phyloP scores from a whole-genome alignment of 1,284 basidiomycete genomes.

The Anthracocystis panici-leucophaei region DNA sequence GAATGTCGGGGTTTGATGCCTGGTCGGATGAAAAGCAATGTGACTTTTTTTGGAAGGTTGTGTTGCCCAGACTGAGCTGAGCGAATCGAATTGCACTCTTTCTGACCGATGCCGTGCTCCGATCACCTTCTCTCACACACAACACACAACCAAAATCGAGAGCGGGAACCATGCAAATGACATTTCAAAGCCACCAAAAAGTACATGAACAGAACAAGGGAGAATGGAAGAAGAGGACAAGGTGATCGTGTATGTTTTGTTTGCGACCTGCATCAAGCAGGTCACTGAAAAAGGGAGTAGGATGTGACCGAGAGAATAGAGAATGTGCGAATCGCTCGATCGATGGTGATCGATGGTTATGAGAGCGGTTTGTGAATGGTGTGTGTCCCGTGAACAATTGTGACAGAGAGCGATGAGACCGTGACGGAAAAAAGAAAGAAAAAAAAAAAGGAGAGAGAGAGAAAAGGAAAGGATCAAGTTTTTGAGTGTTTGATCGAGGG shows the following conservation, averaged over 20 bases:
- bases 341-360: neutral
- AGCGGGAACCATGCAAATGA: too few species aligned
- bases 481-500: constrained; percentile 9
- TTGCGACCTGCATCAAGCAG: constrained; percentile 4
- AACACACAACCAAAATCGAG: too few species aligned
- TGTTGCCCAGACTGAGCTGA: too few species aligned
- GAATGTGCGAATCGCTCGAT: neutral
- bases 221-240: neutral
- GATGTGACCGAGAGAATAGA: neutral
- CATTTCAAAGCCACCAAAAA: neutral
- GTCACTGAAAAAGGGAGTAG: neutral
- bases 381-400: constrained; percentile 10
- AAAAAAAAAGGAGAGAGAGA: neutral
- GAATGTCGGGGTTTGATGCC: too few species aligned
- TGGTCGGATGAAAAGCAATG: too few species aligned
- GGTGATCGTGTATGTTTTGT: neutral
- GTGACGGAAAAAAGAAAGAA: neutral
- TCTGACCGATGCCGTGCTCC: too few species aligned
- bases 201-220: neutral
- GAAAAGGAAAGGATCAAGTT: neutral
- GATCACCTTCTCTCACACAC: too few species aligned
- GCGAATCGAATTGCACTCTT: too few species aligned
- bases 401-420: constrained; percentile 1
- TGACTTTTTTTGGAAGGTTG: too few species aligned
- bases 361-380: neutral